phyloP scores from a whole-genome alignment of 495 filamentous ascomycete genomes.

The Aspergillus carlsbadensis region DNA sequence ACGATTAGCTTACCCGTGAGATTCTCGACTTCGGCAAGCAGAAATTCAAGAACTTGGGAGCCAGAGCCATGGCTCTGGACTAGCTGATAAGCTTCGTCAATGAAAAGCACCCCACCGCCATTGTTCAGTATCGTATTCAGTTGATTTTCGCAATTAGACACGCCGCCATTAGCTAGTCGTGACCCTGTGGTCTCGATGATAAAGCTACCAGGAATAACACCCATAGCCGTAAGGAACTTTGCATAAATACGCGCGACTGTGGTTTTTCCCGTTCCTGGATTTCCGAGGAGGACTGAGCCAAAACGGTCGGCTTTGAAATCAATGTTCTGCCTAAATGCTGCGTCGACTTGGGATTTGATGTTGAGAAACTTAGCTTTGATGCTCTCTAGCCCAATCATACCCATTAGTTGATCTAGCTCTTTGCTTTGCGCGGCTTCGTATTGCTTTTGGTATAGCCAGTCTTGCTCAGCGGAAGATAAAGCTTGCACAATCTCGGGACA shows the following conservation, averaged over 20 bases:
- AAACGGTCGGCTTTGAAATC: constrained; percentile 61
- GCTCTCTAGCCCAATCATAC: constrained; percentile 69
- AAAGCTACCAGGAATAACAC: constrained; percentile 48
- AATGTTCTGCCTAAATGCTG: constrained; percentile 51
- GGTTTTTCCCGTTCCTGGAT: constrained; percentile 83
- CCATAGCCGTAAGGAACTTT: constrained; percentile 61
- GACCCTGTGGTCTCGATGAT: constrained; percentile 72
- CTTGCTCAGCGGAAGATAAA: constrained; percentile 30
- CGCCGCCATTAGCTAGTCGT: constrained; percentile 61
- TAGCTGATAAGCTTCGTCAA: constrained; percentile 79
- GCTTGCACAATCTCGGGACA: not conserved
- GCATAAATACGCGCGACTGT: constrained; percentile 79
- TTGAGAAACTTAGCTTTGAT: constrained; percentile 63
- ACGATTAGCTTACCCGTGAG: constrained; percentile 72
- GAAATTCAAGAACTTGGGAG: constrained; percentile 64
- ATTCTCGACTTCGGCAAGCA: constrained; percentile 76
- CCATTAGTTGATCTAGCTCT: constrained; percentile 64
- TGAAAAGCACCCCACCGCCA: constrained; percentile 67
- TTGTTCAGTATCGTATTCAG: constrained; percentile 54
- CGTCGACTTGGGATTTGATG: constrained; percentile 70
- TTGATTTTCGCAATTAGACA: constrained; percentile 53
- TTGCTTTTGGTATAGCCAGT: constrained; percentile 64
- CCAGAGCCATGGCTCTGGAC: constrained; percentile 48
- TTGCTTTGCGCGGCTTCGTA: constrained; percentile 47
- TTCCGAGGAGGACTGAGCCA: constrained; percentile 66